Percentiles rank a stretch among this genome's conserved stretches.
phyloP scores from a whole-genome alignment of 1,284 basidiomycete species.

The Pseudozyma sp. region DNA sequence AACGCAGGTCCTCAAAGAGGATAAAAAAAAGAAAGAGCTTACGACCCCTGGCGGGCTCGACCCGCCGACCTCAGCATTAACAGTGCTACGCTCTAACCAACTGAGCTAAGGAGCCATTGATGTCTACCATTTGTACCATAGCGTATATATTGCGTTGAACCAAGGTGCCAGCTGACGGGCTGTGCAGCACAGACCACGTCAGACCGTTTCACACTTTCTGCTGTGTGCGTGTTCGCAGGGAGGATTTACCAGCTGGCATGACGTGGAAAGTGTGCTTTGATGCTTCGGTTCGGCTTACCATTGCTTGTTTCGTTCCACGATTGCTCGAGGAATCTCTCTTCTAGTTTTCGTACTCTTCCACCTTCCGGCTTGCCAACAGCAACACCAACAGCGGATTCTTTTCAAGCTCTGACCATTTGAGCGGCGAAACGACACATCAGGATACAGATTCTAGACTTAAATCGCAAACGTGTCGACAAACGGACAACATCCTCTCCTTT shows the following conservation, averaged over 20 bases:
- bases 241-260: no score
- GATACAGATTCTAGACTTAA: background rate
- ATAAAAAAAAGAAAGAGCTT: background rate
- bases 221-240: no score
- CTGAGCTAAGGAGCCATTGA: constrained; percentile 50
- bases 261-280: no score
- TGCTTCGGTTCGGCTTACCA: no score
- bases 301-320: no score
- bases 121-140: background rate
- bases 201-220: no score
- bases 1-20: background rate
- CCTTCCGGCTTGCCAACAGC: no score
- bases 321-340: no score
- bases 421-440: no score
- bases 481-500: background rate
- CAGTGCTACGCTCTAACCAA: constrained; percentile 63
- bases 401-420: no score
- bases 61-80: constrained; percentile 62
- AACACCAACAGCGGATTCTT: no score
- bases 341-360: no score
- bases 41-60: constrained; percentile 58
- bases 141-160: background rate
- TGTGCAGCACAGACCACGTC: constrained; percentile 25
- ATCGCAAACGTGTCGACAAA: background rate
- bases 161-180: background rate